Evolutionary conservation across 2,329 filamentous ascomycete genomes (phyloP), one percentile per base, ranked within the genome.

Genomic region (Hawksworthiomyces lignivorus): DNA sequence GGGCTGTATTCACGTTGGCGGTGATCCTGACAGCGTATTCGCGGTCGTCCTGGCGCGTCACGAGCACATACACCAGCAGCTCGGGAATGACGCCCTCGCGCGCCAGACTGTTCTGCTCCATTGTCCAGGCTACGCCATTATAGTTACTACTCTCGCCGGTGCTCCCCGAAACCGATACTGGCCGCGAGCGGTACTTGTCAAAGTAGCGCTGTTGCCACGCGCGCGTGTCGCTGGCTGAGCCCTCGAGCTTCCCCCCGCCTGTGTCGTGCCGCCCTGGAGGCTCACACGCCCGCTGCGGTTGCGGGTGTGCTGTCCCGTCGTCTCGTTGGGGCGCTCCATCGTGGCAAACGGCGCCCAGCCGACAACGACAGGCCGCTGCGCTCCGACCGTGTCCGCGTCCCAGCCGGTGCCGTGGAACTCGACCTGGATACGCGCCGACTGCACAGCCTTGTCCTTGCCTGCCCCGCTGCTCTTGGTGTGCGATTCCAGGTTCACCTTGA

Each of bases 301-400:
- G 17, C 17, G n/a, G 12, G 28, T 41, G 17, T 30, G 5, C 19
- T 45, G 6, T 11, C 33, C 38, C 10, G 33, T 38, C 11, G 38
- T 41, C 29, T 38, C 34, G 29, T 45, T 41, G 27, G 27, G 5
- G 3, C 24, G 27, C 38, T 24, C 30, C 34, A 33, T 30, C 17
- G 27, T 30, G 33, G 33, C 29, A 29, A 41, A 45, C 20, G 43
- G 43, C 29, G 43, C 43, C 43, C 43, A 45, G 24, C 33, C 43
- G n/a, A 41, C 29, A 4, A 45, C 38, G 17, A 28, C 28, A 15
- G 41, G 41, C 18, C 21, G 34, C 36, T 41, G 26, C 12, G 43
- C 37, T 5, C 15, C 31, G 22, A 30, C n/a, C 15, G 11, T 15
- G 28, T 18, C 21, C 17, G 29, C 34, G 27, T 33, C 21, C 18